These are phyloP conservation scores for Triglochin maritima DNA, from an alignment of 106 monocot genomes.

Conservation along the genomic window DNA sequence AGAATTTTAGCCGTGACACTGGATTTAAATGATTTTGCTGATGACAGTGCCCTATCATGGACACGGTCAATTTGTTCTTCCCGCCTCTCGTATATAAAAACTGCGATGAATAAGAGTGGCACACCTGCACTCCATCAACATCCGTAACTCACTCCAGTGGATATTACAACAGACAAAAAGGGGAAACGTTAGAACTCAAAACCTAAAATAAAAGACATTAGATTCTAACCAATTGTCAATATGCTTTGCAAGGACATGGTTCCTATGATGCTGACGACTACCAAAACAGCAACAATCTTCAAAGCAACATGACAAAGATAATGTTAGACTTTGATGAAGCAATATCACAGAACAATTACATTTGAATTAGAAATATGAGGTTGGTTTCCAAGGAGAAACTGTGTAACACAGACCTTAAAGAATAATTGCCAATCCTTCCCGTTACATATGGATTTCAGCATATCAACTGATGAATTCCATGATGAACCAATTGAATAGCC, in stretches of 20 bases:
- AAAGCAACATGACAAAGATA: background rate
- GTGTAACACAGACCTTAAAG: constrained; percentile 35
- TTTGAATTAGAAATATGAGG: background rate
- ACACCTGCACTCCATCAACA: constrained; percentile 25
- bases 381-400: background rate
- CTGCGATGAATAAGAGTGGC: constrained; percentile 30
- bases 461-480: constrained; percentile 61
- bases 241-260: constrained; percentile 26
- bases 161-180: background rate
- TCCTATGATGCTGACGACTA: constrained; percentile 40
- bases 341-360: background rate
- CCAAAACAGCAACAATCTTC: constrained; percentile 27
- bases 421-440: constrained; percentile 75
- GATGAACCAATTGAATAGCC: constrained; percentile 41
- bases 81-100: constrained; percentile 56
- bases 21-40: constrained; percentile 15
- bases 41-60: constrained; percentile 5
- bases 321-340: background rate
- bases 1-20: constrained; percentile 6
- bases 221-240: constrained; percentile 46
- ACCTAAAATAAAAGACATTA: background rate
- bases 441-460: constrained; percentile 68
- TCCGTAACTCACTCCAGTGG: too few relatives aligned
- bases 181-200: too few relatives aligned
- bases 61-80: constrained; percentile 50